These are phyloP conservation scores for Pythium periplocum DNA, from an alignment of 352 stramenopile genomes.

Conservation along the genomic window DNA sequence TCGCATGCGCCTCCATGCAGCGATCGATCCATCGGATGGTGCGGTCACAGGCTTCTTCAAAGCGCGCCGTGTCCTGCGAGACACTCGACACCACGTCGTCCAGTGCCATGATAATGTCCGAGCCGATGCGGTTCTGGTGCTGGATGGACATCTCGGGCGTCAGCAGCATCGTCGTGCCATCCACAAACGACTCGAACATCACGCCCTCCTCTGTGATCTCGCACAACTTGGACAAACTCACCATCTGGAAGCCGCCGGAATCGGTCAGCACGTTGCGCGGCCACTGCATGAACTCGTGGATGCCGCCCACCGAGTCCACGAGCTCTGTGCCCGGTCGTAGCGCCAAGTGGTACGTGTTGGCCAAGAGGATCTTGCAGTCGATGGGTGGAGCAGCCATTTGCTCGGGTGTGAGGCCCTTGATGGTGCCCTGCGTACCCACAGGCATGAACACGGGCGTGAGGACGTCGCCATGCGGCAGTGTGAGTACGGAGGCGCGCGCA, in stretches of 20 bases:
- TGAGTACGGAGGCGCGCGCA: slow-evolving; percentile 68
- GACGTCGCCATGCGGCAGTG: slow-evolving; percentile 82
- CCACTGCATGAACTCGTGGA: slow-evolving; percentile 97
- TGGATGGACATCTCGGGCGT: slow-evolving; percentile 90
- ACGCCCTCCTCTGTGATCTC: slow-evolving; percentile 87
- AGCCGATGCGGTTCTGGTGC: slow-evolving; percentile 95
- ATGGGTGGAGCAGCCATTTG: slow-evolving; percentile 71
- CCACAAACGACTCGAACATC: slow-evolving; percentile 84
- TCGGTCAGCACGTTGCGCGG: slow-evolving; percentile 94
- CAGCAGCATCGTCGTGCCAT: slow-evolving; percentile 90
- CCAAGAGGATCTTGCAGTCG: slow-evolving; percentile 91
- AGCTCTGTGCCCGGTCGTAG: slow-evolving; percentile 90
- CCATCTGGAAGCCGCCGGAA: slow-evolving; percentile 98
- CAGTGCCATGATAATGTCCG: slow-evolving; percentile 98
- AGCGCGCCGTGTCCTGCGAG: slow-evolving; percentile 80
- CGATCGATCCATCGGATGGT: slow-evolving; percentile 95
- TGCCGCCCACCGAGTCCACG: slow-evolving; percentile 77
- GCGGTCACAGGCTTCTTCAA: slow-evolving; percentile 88
- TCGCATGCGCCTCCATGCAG: slow-evolving; percentile 88
- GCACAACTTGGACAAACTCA: slow-evolving; percentile 93
- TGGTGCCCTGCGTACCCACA: slow-evolving; percentile 94
- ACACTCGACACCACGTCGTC: slow-evolving; percentile 96
- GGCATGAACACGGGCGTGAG: slow-evolving; percentile 96
- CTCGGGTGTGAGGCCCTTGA: slow-evolving; percentile 90
- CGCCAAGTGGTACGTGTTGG: slow-evolving; percentile 98